A percentile compares a stretch with the other conserved stretches of the same genome.
phyloP scores from a whole-genome alignment of 1,139 yeast species.

The Arxiozyma slooffiae region DNA sequence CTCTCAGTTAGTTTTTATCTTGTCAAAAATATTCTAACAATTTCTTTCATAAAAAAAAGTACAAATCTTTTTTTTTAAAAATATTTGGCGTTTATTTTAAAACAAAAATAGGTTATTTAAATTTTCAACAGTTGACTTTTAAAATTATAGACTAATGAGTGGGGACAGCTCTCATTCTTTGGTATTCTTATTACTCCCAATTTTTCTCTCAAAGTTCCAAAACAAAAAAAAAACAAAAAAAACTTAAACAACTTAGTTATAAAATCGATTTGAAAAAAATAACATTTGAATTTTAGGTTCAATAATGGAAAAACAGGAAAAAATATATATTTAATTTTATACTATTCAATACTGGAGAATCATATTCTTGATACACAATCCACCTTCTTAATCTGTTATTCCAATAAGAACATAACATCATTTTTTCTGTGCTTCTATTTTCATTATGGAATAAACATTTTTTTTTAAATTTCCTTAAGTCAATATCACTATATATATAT shows the following conservation, averaged over 20 bases:
- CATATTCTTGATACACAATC: conserved; percentile 27
- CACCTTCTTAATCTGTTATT: conserved; percentile 26
- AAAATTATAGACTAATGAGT: neutral
- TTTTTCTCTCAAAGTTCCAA: too few species aligned
- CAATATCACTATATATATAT: conserved; percentile 34
- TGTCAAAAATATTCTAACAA: neutral
- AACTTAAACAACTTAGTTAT: too few species aligned
- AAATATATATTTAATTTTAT: too few species aligned
- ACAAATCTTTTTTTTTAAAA: neutral
- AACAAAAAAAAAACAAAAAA: too few species aligned
- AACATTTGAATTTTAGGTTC: neutral
- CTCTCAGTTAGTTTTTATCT: too few species aligned
- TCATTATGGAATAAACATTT: conserved; percentile 54
- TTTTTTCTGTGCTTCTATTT: conserved; percentile 41
- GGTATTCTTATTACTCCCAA: too few species aligned
- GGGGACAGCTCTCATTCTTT: too few species aligned
- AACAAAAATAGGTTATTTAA: too few species aligned
- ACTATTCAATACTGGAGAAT: conserved; percentile 3
- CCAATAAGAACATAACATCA: conserved; percentile 43
- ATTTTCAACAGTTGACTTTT: too few species aligned
- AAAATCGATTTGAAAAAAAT: too few species aligned
- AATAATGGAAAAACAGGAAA: neutral
- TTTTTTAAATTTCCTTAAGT: conserved; percentile 33
- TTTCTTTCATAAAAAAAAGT: neutral
- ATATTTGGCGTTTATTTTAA: too few species aligned